These are phyloP conservation scores for Phytophthora foliorum DNA, from an alignment of 352 stramenopile genomes.

Conservation along the genomic window DNA sequence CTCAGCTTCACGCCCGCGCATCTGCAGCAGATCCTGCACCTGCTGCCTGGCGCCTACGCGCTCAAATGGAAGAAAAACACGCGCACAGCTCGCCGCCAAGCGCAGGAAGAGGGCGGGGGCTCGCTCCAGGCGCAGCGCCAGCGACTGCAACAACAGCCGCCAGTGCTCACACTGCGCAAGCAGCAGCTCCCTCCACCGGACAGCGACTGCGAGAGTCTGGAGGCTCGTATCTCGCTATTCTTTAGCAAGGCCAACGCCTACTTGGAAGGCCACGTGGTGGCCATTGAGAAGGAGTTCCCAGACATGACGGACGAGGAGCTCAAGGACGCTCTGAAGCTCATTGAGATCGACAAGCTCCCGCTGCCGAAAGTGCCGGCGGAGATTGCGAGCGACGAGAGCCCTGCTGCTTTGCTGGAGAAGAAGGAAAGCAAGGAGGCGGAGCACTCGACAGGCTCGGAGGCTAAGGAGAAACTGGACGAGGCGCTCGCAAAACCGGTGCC, in stretches of 20 bases:
- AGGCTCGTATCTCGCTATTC: constrained; percentile 62
- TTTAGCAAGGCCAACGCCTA: constrained; percentile 45
- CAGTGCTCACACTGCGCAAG: constrained; percentile 66
- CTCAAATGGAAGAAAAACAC: constrained; percentile 60
- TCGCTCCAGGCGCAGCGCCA: constrained; percentile 28
- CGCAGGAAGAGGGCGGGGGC: constrained; percentile 27
- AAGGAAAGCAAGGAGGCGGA: constrained; percentile 21
- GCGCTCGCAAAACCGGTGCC: constrained; percentile 73
- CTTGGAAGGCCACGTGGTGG: constrained; percentile 29
- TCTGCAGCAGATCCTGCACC: constrained; percentile 65
- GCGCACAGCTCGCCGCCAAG: constrained; percentile 28
- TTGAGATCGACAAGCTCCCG: constrained; percentile 48
- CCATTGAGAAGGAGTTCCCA: constrained; percentile 41
- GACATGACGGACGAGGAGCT: constrained; percentile 47
- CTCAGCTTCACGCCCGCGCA: constrained; percentile 60
- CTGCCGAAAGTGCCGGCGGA: constrained; percentile 39
- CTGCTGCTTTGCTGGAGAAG: constrained; percentile 16
- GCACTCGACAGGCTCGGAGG: not conserved
- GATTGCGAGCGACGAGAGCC: constrained; percentile 20
- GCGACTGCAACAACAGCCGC: constrained; percentile 35
- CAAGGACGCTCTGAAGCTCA: constrained; percentile 40
- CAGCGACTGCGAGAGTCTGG: constrained; percentile 46
- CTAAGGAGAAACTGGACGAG: constrained; percentile 46
- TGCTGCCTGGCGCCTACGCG: constrained; percentile 61
- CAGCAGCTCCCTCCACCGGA: constrained; percentile 43